Evolutionary conservation across 148 eudicot species (phyloP).

Genomic region (Nepenthes gracilis): DNA sequence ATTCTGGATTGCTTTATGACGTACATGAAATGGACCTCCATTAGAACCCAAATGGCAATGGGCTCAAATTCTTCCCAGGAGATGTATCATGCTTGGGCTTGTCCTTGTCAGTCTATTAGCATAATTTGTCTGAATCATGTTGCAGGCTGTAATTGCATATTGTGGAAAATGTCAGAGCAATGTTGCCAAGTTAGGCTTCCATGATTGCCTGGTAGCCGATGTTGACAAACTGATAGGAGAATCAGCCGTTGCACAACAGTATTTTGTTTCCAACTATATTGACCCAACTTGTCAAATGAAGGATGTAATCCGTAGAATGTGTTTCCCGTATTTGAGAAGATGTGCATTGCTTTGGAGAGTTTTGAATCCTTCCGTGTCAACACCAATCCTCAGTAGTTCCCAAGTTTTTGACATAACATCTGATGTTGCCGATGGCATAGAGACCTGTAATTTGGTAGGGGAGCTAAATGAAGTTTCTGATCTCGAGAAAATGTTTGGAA

Average conservation of each 20-base stretch:
- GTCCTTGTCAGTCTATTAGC: not conserved
- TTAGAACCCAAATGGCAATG: too few relatives aligned
- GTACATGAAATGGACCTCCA: too few relatives aligned
- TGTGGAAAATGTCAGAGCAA: constrained; percentile 22
- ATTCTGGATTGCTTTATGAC: too few relatives aligned
- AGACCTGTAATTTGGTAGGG: constrained; percentile 21
- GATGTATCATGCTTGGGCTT: too few relatives aligned
- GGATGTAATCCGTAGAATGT: constrained; percentile 40
- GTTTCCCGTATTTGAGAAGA: constrained; percentile 82
- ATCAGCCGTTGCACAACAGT: constrained; percentile 22
- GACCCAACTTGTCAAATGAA: constrained; percentile 38
- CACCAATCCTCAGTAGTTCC: constrained; percentile 37
- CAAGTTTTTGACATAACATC: constrained; percentile 24
- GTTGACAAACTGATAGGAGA: constrained; percentile 36
- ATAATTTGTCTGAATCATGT: constrained; percentile 5
- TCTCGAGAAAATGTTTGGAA: constrained; percentile 58
- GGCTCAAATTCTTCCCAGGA: too few relatives aligned
- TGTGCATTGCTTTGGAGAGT: constrained; percentile 82
- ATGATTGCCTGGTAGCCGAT: constrained; percentile 48
- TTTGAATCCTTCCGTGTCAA: constrained; percentile 33
- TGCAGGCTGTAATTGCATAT: constrained; percentile 59
- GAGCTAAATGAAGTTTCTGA: constrained; percentile 43
- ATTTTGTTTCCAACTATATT: constrained; percentile 45
- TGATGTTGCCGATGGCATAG: constrained; percentile 20
- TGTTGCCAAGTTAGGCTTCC: constrained; percentile 23